Conservation (phyloP, 148 eudicot species). For the Nepenthes gracilis region DNA sequence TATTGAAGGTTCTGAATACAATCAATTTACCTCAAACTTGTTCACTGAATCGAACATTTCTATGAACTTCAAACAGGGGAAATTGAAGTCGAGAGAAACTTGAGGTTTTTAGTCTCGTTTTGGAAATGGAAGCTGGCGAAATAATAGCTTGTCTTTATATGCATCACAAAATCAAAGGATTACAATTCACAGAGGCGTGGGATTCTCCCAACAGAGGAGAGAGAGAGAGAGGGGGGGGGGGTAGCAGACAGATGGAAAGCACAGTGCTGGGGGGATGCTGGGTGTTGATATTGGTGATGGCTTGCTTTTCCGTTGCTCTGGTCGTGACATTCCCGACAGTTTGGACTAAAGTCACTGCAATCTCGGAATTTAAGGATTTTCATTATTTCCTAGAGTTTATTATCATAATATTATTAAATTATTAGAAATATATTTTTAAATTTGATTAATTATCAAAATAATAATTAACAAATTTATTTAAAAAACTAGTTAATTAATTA, state of each 20-base stretch:
- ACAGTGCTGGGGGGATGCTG: neutral
- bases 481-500: too few relatives aligned
- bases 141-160: neutral
- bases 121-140: neutral
- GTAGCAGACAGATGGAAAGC: neutral
- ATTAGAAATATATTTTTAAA: neutral
- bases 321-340: slow-evolving; percentile 36
- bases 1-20: neutral
- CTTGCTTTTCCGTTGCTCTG: slow-evolving; percentile 18
- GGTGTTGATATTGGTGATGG: neutral
- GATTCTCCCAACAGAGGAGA: neutral
- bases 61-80: neutral
- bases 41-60: slow-evolving; percentile 2
- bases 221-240: slow-evolving; percentile 1
- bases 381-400: neutral
- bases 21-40: neutral
- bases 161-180: neutral
- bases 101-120: neutral
- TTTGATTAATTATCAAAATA: neutral
- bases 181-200: neutral
- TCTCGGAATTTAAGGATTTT: slow-evolving; percentile 13
- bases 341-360: slow-evolving; percentile 25
- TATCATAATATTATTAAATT: neutral
- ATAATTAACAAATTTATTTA: too few relatives aligned
- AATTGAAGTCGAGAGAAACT: neutral